Conservation (phyloP, 352 stramenopile genomes). For the Globisporangium mamillatum region DNA sequence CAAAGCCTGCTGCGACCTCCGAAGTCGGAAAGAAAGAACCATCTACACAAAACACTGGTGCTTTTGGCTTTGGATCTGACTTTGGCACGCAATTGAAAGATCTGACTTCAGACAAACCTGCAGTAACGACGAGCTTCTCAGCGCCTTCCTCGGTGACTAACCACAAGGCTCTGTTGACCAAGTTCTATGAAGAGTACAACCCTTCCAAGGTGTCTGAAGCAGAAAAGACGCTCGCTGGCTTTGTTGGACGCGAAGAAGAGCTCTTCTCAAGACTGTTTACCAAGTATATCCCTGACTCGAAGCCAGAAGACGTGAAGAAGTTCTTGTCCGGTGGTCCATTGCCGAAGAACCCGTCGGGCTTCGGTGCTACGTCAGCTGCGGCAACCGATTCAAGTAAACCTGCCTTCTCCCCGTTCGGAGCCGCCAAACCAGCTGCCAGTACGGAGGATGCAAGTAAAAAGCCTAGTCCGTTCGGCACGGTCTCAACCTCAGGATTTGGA, state of each 20-base stretch:
- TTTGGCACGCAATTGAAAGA: slow-evolving; percentile 12
- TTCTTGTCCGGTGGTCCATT: slow-evolving; percentile 52
- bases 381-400: slow-evolving; percentile 5
- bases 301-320: slow-evolving; percentile 54
- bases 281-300: slow-evolving; percentile 59
- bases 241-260: slow-evolving; percentile 52
- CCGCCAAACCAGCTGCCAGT: slow-evolving; percentile 10
- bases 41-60: slow-evolving; percentile 5
- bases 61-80: slow-evolving; percentile 30
- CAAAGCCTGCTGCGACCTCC: slow-evolving; percentile 11
- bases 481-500: slow-evolving; percentile 9
- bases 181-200: slow-evolving; percentile 72
- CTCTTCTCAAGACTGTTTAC: slow-evolving; percentile 61
- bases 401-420: slow-evolving; percentile 21
- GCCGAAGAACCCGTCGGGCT: slow-evolving; percentile 27
- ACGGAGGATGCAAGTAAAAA: slow-evolving; percentile 7
- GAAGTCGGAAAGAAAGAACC: slow-evolving; percentile 6
- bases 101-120: slow-evolving; percentile 3
- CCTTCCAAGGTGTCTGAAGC: slow-evolving; percentile 37
- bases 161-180: slow-evolving; percentile 50
- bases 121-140: slow-evolving; percentile 11
- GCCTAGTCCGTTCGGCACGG: slow-evolving; percentile 31
- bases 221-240: slow-evolving; percentile 53
- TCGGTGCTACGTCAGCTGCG: slow-evolving; percentile 17
- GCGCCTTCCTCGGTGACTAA: slow-evolving; percentile 15